Base-by-base conservation (phyloP, 805 yeast genomes). In the Candida fluviatilis region DNA sequence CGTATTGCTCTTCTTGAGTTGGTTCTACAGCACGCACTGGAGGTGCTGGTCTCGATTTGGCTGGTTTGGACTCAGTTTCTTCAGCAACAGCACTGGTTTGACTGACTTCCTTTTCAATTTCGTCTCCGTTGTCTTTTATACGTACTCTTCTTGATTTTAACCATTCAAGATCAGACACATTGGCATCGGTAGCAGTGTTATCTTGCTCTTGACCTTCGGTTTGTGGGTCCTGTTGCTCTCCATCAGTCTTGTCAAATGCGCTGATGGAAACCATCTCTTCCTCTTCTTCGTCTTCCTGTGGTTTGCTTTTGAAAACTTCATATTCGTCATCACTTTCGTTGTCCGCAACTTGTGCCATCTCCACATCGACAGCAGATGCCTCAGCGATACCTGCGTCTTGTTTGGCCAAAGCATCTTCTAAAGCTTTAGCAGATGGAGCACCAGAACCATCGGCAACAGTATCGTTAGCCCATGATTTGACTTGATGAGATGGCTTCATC, bases 131-230 rank as follows among this genome's bases (percentile, higher is more conserved):
- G 19, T 67, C 73, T 34, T 55, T 62, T 52, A 90, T 85, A 55
- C 93, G 76, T 16, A 73, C 76, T 59, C 93, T 75, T 58, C 85
- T 79, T 49, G 73, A 75, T 52, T 80, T 79, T 43, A 90, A 72
- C 98, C 98, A 90, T 40, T 90, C 96, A 37, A 85, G 61, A 64
- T 90, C 96, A 11, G 89, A 73, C 11, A 84, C 71, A 11, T 51
- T 62, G 40, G 73, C 77, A 48, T 78, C 76, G 25, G 62, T 62
- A 5, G 76, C 79, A 3, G 62, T 37, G 1, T 48, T 49, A 15
- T 39, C 7, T 42, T 54, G 10, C 43, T 50, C 16, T 40, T 52
- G 41, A 34, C 43, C 49, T 47, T 40, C 36, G n/a, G n/a, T n/a
- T 30, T 37, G 59, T 23, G 49, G 55, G 4, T 53, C 57, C 4